Percentiles rank a stretch among this genome's conserved stretches.
These are phyloP conservation scores for Lepiota subincarnata DNA, from an alignment of 768 basidiomycete species.

Conservation along the genomic window DNA sequence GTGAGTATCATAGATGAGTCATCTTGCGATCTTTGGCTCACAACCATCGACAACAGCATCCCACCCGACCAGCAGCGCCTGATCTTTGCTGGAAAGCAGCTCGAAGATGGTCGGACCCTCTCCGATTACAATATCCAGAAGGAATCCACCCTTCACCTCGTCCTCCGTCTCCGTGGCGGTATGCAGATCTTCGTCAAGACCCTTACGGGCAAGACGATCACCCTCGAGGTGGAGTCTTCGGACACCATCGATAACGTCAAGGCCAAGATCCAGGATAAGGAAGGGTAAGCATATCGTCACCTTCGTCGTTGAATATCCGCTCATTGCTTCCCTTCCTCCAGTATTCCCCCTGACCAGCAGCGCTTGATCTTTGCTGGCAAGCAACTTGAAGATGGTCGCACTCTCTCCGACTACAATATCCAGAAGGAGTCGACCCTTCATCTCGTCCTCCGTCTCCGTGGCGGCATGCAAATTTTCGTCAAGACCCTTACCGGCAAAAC, in stretches of 20 bases:
- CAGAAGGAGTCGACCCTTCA: conserved; percentile 96
- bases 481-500: conserved; percentile 88
- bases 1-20: conserved; percentile 31
- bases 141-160: conserved; percentile 57
- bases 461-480: conserved; percentile 84
- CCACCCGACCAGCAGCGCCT: conserved; percentile 77
- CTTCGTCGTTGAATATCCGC: background rate
- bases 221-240: conserved; percentile 79
- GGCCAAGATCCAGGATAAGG: conserved; percentile 84
- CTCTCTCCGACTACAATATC: conserved; percentile 86
- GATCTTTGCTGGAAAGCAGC: conserved; percentile 81
- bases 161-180: conserved; percentile 40
- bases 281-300: conserved; percentile 37
- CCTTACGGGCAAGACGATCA: conserved; percentile 86
- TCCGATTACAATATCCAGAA: conserved; percentile 69
- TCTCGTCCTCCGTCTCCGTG: conserved; percentile 84
- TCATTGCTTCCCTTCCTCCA: conserved; percentile 14
- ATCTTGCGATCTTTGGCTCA: conserved; percentile 7
- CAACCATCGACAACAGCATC: conserved; percentile 40
- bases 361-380: conserved; percentile 97
- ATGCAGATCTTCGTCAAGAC: conserved; percentile 93
- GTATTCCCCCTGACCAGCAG: conserved; percentile 86
- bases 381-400: conserved; percentile 92
- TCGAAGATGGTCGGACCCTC: conserved; percentile 77
- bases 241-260: conserved; percentile 77